phyloP scores from a whole-genome alignment of 306 rosid species.

The Quercus wislizeni region DNA sequence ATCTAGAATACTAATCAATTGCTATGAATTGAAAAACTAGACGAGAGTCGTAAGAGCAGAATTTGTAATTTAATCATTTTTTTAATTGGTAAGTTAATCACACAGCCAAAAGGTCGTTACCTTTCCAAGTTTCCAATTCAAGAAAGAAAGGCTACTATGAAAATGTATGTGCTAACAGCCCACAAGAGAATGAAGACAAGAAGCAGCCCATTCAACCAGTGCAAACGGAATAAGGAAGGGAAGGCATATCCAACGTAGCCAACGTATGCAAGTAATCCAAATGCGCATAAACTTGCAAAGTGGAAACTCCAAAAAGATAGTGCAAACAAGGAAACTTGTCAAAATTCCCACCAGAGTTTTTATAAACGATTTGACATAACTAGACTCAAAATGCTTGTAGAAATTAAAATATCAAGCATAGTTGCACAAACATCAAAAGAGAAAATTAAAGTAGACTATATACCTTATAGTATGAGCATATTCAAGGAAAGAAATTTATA shows the following conservation, averaged over 20 bases:
- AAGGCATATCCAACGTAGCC: slow-evolving; percentile 83
- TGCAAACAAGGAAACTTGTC: slow-evolving; percentile 86
- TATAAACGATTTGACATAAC: slow-evolving; percentile 19
- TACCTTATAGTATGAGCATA: slow-evolving; percentile 12
- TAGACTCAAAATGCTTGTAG: slow-evolving; percentile 17
- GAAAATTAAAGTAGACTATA: slow-evolving; percentile 11
- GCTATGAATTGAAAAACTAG: too few relatives aligned
- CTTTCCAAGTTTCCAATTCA: slow-evolving; percentile 84
- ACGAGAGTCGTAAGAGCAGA: too few relatives aligned
- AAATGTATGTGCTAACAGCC: slow-evolving; percentile 98
- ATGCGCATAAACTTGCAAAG: slow-evolving; percentile 95
- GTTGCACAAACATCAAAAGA: slow-evolving; percentile 2
- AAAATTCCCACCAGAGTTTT: slow-evolving; percentile 24
- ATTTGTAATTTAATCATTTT: too few relatives aligned
- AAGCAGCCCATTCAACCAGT: slow-evolving; percentile 90
- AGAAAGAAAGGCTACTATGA: slow-evolving; percentile 86
- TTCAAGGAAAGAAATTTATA: background rate
- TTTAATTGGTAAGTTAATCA: too few relatives aligned
- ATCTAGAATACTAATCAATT: too few relatives aligned
- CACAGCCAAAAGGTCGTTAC: slow-evolving; percentile 25
- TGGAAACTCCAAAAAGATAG: slow-evolving; percentile 97
- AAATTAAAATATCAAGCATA: slow-evolving; percentile 12
- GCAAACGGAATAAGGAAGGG: slow-evolving; percentile 87
- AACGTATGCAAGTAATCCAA: slow-evolving; percentile 91
- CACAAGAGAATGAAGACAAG: slow-evolving; percentile 99